These are phyloP conservation scores for Coemansia sp. DNA, from an alignment of 192 early-diverging fungal species.

Conservation along the genomic window DNA sequence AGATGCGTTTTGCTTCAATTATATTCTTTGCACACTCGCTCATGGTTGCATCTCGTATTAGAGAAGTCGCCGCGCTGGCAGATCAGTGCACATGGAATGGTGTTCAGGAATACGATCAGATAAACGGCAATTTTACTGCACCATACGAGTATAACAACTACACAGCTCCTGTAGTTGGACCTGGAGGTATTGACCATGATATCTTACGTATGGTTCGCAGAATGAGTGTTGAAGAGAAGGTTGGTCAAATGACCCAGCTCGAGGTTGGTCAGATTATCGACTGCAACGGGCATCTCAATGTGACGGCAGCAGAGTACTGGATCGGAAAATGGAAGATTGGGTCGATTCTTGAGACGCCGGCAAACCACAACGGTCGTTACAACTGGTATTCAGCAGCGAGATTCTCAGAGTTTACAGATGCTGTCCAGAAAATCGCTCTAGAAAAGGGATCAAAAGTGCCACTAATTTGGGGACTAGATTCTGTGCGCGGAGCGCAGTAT, in stretches of 20 bases:
- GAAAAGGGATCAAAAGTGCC: conserved; percentile 50
- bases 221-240: conserved; percentile 56
- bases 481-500: conserved; percentile 64
- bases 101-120: conserved; percentile 18
- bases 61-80: neutral
- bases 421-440: conserved; percentile 55
- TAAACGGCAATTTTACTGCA: conserved; percentile 5
- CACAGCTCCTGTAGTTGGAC: neutral
- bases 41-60: no score
- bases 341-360: conserved; percentile 59
- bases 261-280: conserved; percentile 57
- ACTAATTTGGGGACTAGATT: conserved; percentile 65
- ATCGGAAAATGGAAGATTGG: conserved; percentile 58
- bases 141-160: conserved; percentile 9
- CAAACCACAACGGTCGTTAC: conserved; percentile 54
- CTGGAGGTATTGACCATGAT: conserved; percentile 50
- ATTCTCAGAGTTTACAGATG: conserved; percentile 52
- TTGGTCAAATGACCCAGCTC: conserved; percentile 68
- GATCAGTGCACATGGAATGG: conserved; percentile 15
- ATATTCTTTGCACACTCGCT: no score
- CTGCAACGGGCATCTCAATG: conserved; percentile 55
- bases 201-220: conserved; percentile 39
- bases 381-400: conserved; percentile 47
- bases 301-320: conserved; percentile 55
- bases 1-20: no score